Conservation (phyloP, 306 rosid genomes). For the Rosa lucieae region DNA sequence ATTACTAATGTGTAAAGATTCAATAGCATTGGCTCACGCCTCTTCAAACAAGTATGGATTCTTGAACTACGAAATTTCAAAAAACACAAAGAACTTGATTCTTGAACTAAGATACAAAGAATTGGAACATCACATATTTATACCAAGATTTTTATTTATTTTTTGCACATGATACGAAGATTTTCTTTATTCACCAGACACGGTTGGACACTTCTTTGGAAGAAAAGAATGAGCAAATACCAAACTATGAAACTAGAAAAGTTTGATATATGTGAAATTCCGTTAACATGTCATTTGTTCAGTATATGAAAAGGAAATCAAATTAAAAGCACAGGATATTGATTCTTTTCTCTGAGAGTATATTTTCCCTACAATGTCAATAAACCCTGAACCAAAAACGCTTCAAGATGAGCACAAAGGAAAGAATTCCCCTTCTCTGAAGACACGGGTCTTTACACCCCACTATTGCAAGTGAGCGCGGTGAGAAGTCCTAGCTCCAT, state of each 20-base stretch:
- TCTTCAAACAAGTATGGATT: not conserved
- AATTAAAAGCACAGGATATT: not conserved
- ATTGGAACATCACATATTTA: not conserved
- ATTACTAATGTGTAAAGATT: too few relatives aligned
- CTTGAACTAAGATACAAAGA: not conserved
- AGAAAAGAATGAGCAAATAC: not conserved
- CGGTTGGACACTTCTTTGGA: too few relatives aligned
- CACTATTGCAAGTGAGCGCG: not conserved
- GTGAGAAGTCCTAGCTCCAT: slow-evolving; percentile 8
- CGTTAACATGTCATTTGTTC: not conserved
- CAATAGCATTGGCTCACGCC: not conserved
- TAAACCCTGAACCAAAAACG: not conserved
- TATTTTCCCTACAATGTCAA: not conserved
- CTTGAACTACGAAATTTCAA: too few relatives aligned
- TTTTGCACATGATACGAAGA: not conserved
- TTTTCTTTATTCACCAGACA: not conserved
- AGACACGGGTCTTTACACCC: not conserved
- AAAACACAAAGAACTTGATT: not conserved
- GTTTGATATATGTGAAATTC: not conserved
- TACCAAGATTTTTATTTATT: too few relatives aligned
- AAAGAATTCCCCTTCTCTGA: not conserved
- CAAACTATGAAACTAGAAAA: not conserved
- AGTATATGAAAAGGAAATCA: not conserved
- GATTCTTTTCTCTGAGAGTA: not conserved
- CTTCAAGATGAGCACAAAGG: not conserved